Evolutionary conservation across 768 basidiomycete species (phyloP).

Genomic region (Rubroboletus satanas): DNA sequence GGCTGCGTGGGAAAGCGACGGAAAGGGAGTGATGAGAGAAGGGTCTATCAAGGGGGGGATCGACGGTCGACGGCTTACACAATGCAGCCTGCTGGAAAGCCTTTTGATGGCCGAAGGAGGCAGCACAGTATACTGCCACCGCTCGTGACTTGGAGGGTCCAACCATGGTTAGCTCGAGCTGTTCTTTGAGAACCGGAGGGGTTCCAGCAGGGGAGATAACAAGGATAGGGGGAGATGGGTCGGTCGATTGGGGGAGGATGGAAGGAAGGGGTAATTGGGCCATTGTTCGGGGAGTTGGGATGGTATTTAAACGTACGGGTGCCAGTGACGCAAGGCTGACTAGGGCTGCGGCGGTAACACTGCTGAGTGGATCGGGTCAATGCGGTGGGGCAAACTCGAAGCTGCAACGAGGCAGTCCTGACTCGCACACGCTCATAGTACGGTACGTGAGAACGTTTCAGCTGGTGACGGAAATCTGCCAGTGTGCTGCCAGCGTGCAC

Average conservation of each 20-base stretch:
- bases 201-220: background rate
- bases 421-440: background rate
- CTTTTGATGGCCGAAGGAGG: slow-evolving; percentile 58
- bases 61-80: slow-evolving; percentile 48
- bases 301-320: slow-evolving; percentile 28
- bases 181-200: slow-evolving; percentile 3
- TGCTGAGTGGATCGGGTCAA: slow-evolving; percentile 11
- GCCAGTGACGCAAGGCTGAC: slow-evolving; percentile 8
- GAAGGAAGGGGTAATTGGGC: slow-evolving; percentile 9
- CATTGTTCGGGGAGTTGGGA: background rate
- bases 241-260: background rate
- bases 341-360: slow-evolving; percentile 6
- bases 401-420: slow-evolving; percentile 22
- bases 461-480: background rate
- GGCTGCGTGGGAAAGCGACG: slow-evolving; percentile 38
- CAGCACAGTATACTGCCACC: slow-evolving; percentile 84
- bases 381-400: slow-evolving; percentile 1
- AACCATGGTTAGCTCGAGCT: slow-evolving; percentile 25
- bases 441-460: background rate
- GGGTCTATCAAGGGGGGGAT: background rate
- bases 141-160: slow-evolving; percentile 34
- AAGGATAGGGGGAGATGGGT: background rate
- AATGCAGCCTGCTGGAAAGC: slow-evolving; percentile 65
- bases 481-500: too few relatives aligned
- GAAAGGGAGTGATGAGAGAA: background rate